These are phyloP conservation scores for Acorus gramineus DNA, from an alignment of 106 monocot genomes.

Conservation along the genomic window DNA sequence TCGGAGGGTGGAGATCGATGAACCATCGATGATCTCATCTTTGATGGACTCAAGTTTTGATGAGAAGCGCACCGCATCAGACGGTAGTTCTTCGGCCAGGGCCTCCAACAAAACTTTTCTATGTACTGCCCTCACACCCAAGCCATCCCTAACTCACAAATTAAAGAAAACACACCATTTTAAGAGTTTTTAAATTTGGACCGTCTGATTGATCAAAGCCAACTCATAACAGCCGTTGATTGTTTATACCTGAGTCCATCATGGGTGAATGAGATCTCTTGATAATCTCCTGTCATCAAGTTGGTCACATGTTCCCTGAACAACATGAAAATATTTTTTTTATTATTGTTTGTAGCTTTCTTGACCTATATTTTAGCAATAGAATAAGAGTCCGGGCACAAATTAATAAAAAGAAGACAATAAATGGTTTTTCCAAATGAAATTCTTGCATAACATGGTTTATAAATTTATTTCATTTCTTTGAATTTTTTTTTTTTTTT, in stretches of 20 bases:
- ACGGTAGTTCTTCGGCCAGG: slow-evolving; percentile 31
- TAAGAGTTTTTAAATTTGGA: not conserved
- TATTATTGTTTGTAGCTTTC: too few species aligned
- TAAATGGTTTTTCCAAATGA: too few species aligned
- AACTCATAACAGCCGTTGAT: too few species aligned
- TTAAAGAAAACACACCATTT: not conserved
- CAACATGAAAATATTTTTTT: not conserved
- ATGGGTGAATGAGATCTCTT: slow-evolving; percentile 12
- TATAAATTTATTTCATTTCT: too few species aligned
- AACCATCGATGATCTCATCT: slow-evolving; percentile 7
- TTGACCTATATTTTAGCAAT: too few species aligned
- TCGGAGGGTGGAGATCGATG: slow-evolving; percentile 9
- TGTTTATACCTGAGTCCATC: slow-evolving; percentile 9
- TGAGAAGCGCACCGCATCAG: slow-evolving; percentile 37
- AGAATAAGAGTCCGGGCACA: too few species aligned
- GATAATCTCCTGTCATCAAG: slow-evolving; percentile 17
- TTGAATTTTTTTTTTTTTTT: too few species aligned
- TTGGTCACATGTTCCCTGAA: slow-evolving; percentile 13
- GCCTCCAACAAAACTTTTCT: slow-evolving; percentile 35
- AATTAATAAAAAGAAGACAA: too few species aligned
- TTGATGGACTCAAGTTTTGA: slow-evolving; percentile 37
- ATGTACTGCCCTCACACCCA: slow-evolving; percentile 28
- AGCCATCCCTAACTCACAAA: not conserved
- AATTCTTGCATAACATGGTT: too few species aligned
- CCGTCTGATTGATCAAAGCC: too few species aligned